Evolutionary conservation across 768 basidiomycete species (phyloP), one percentile per base, ranked within the genome.

Genomic region (Xerocomellus dryophilus): DNA sequence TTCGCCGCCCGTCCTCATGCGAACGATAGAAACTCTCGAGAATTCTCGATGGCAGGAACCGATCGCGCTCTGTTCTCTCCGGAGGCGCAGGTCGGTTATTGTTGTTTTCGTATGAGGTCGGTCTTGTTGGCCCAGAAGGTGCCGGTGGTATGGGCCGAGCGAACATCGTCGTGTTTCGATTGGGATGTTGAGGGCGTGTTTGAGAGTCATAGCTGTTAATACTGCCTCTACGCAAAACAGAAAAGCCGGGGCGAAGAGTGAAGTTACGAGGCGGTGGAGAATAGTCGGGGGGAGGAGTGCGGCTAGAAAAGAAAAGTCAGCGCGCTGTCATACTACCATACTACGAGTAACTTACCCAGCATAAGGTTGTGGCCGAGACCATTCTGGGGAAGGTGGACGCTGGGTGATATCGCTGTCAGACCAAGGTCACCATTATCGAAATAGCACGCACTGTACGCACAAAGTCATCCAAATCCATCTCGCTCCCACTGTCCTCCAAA

Each of bases 371-470:
- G 52, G 63, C 12, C 64, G 61, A 29, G 60, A 57, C 64, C 64
- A 64, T 46, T 64, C 63, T 7, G 63, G 63, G 9, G 63, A 64
- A 5, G 63, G 63, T 35, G 66, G 63, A 31, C 63, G 63, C 65
- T 66, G 35, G n/a, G 34, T 14, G 31, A 32, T n/a, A 14, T 23
- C 10, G 5, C 7, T 9, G 43, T 66, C 46, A 65, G 59, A 21
- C 21, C 9, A 27, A 6, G 9, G 9, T 45, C 14, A 50, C 14
- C 31, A 41, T 14, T 10, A 9, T 23, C 8, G 11, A 50, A 44
- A 32, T 10, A 35, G 1, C 10, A 59, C 61, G 3, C 29, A 66
- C 64, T 2, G 54, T 52, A 49, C 42, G 51, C 42, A 59, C 27
- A 7, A 57, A 47, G 21, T 61, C 61, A 27, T 67, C 66, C 36